Conservation (phyloP, 1,284 basidiomycete genomes). For the Ustilago vetiveriae region DNA sequence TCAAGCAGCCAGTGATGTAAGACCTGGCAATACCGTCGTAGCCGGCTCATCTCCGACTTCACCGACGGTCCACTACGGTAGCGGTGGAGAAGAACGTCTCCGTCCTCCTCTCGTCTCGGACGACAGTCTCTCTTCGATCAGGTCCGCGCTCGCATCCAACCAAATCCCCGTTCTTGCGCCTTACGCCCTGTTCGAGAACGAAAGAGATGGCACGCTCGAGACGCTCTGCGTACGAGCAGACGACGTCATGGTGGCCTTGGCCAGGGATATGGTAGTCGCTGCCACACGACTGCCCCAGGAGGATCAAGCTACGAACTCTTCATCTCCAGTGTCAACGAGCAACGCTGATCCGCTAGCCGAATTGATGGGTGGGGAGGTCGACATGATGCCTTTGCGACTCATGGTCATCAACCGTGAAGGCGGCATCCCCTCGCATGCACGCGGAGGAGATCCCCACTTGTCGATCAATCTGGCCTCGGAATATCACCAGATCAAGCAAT, state of each 20-base stretch:
- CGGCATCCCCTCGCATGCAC: slow-evolving; percentile 96
- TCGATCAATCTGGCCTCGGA: slow-evolving; percentile 94
- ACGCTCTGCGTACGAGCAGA: slow-evolving; percentile 88
- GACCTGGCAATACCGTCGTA: slow-evolving; percentile 12
- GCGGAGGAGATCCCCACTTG: slow-evolving; percentile 91
- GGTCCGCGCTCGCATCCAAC: slow-evolving; percentile 85
- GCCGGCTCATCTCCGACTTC: slow-evolving; percentile 21
- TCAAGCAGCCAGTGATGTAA: slow-evolving; percentile 4
- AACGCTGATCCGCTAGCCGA: slow-evolving; percentile 21
- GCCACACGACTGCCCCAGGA: slow-evolving; percentile 23
- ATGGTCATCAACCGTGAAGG: slow-evolving; percentile 98
- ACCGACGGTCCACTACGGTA: slow-evolving; percentile 28
- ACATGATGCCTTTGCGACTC: slow-evolving; percentile 77
- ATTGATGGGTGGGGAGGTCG: slow-evolving; percentile 55
- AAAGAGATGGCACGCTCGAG: slow-evolving; percentile 70
- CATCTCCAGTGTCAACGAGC: background rate
- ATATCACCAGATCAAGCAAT: slow-evolving; percentile 83
- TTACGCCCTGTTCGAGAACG: slow-evolving; percentile 86
- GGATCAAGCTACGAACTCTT: background rate
- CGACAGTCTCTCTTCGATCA: slow-evolving; percentile 81
- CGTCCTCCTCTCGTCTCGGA: slow-evolving; percentile 71
- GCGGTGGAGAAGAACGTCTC: slow-evolving; percentile 29
- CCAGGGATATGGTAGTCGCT: slow-evolving; percentile 79
- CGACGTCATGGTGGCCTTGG: slow-evolving; percentile 86
- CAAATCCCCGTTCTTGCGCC: slow-evolving; percentile 98